Evolutionary conservation across 768 basidiomycete genomes (phyloP).

Genomic region (Gloeopeniophorella convolvens): DNA sequence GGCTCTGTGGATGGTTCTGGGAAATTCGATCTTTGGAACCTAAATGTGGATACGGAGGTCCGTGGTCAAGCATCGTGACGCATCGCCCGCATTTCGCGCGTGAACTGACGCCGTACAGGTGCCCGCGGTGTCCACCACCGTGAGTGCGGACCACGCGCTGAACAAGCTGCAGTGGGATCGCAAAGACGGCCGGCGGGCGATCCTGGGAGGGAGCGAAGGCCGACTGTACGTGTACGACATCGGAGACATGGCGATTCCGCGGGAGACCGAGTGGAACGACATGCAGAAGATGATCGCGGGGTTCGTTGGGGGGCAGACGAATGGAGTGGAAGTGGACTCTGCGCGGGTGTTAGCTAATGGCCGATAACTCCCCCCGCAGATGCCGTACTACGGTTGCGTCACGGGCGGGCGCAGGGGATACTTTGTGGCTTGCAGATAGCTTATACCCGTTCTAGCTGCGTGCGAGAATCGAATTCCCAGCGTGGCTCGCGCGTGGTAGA

Average conservation of each 20-base stretch:
- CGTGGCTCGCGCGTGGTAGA: no score
- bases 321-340: slow-evolving; percentile 30
- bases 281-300: slow-evolving; percentile 81
- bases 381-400: no score
- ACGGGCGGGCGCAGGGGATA: no score
- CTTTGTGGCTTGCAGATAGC: no score
- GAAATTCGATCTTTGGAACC: slow-evolving; percentile 95
- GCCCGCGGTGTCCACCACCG: slow-evolving; percentile 79
- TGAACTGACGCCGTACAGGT: slow-evolving; percentile 46
- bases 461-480: background rate
- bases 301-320: slow-evolving; percentile 42
- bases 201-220: slow-evolving; percentile 89
- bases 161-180: slow-evolving; percentile 96
- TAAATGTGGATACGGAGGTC: slow-evolving; percentile 96
- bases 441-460: slow-evolving; percentile 5
- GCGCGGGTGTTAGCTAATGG: slow-evolving; percentile 30
- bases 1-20: slow-evolving; percentile 93
- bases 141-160: slow-evolving; percentile 75
- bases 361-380: slow-evolving; percentile 24
- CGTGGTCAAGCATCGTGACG: slow-evolving; percentile 25
- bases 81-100: background rate
- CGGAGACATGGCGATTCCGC: slow-evolving; percentile 81
- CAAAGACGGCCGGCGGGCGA: slow-evolving; percentile 86
- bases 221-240: slow-evolving; percentile 92
- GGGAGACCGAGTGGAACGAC: slow-evolving; percentile 92